These are phyloP conservation scores for Saccharomycopsis hybrid DNA, from an alignment of 1,139 yeast genomes.

Conservation along the genomic window DNA sequence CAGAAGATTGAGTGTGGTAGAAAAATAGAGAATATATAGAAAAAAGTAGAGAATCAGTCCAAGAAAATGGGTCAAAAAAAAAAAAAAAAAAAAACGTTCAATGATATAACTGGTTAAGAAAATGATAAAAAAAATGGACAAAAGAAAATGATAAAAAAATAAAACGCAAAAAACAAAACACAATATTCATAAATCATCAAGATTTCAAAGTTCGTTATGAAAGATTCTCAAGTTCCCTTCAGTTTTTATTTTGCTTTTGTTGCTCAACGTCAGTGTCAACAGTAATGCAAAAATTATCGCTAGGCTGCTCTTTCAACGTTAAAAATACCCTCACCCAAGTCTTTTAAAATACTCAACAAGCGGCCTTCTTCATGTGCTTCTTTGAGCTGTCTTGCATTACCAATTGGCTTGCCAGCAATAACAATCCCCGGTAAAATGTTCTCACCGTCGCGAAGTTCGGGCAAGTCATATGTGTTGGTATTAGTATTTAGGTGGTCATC, in stretches of 20 bases:
- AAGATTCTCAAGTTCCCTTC: too few species aligned
- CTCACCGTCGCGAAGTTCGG: slow-evolving; percentile 8
- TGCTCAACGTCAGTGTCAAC: neutral
- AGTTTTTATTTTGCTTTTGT: too few species aligned
- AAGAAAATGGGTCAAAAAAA: neutral
- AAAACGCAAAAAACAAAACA: neutral
- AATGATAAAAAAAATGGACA: neutral
- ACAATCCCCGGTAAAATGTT: slow-evolving; percentile 21
- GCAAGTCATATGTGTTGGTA: slow-evolving; percentile 4
- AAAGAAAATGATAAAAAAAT: neutral
- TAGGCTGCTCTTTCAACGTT: slow-evolving; percentile 18
- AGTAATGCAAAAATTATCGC: neutral
- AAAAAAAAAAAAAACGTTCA: neutral
- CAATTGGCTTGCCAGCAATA: slow-evolving; percentile 21
- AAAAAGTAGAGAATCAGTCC: too few species aligned
- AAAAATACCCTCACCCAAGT: slow-evolving; percentile 20
- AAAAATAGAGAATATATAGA: too few species aligned
- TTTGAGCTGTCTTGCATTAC: slow-evolving; percentile 18
- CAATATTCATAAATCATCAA: too few species aligned
- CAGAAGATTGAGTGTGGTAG: too few species aligned
- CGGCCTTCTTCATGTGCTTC: slow-evolving; percentile 14
- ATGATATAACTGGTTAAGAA: too few species aligned
- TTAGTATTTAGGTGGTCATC: too few species aligned
- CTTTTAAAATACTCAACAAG: slow-evolving; percentile 11
- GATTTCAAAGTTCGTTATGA: neutral